Percentiles rank a stretch among this genome's conserved stretches.
Evolutionary conservation across 1,139 yeast genomes (phyloP).

Genomic region (Nakaseomyces sp.): DNA sequence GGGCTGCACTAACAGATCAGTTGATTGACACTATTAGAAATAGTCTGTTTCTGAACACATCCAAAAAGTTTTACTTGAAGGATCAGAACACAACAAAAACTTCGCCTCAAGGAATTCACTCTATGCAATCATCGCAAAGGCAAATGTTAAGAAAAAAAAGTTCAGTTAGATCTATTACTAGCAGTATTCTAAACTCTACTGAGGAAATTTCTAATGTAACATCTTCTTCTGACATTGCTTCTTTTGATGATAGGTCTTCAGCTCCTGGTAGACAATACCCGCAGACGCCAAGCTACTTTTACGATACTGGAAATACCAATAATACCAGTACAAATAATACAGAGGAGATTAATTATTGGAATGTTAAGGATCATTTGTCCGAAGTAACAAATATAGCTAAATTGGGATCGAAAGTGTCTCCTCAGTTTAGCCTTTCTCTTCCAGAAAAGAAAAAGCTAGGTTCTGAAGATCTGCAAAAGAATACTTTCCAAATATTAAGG

Average conservation of each 20-base stretch:
- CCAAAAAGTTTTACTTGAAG: constrained; percentile 39
- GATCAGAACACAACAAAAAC: constrained; percentile 29
- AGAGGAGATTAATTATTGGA: constrained; percentile 50
- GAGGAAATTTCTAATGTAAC: constrained; percentile 27
- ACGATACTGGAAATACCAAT: constrained; percentile 15
- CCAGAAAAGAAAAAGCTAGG: constrained; percentile 12
- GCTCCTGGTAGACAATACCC: constrained; percentile 26
- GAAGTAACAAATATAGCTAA: not conserved
- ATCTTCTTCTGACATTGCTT: constrained; percentile 28
- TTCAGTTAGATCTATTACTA: constrained; percentile 23
- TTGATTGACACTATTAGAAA: constrained; percentile 39
- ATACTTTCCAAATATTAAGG: constrained; percentile 56
- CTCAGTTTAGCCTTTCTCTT: constrained; percentile 8
- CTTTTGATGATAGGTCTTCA: constrained; percentile 25
- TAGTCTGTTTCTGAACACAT: constrained; percentile 32
- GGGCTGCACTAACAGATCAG: constrained; percentile 47
- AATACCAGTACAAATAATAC: constrained; percentile 15
- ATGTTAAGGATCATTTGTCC: constrained; percentile 43
- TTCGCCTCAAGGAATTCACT: constrained; percentile 12
- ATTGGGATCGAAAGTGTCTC: constrained; percentile 10
- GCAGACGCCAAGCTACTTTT: constrained; percentile 29
- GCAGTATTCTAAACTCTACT: constrained; percentile 20
- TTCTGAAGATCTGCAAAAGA: not conserved
- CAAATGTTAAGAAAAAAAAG: constrained; percentile 20
- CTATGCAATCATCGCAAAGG: constrained; percentile 12